These are phyloP conservation scores for Porcisia hertigi DNA, from an alignment of 208 protist species.

Conservation along the genomic window DNA sequence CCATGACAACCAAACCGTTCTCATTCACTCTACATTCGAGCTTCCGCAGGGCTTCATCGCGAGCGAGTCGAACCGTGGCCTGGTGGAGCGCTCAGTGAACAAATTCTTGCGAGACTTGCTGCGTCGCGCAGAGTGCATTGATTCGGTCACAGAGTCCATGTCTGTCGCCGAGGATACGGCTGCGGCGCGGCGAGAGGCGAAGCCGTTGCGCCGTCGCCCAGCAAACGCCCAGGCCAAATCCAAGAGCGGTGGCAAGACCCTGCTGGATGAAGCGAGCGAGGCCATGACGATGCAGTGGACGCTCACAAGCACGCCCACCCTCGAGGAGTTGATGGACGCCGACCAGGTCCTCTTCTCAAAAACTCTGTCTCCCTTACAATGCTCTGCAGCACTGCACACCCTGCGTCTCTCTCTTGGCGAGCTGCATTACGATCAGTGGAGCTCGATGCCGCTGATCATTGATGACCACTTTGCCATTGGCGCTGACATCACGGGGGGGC, in stretches of 20 bases:
- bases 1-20: not conserved
- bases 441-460: constrained; percentile 88
- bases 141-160: constrained; percentile 76
- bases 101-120: constrained; percentile 91
- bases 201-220: constrained; percentile 74
- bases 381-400: constrained; percentile 84
- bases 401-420: constrained; percentile 76
- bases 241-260: constrained; percentile 35
- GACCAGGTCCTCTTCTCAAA: constrained; percentile 86
- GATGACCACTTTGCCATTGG: constrained; percentile 79
- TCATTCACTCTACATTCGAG: constrained; percentile 79
- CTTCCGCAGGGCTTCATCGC: constrained; percentile 77
- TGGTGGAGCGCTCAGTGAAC: constrained; percentile 85
- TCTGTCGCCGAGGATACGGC: constrained; percentile 76
- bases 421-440: constrained; percentile 88
- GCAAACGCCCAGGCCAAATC: constrained; percentile 12
- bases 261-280: constrained; percentile 89
- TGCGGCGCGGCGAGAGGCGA: constrained; percentile 69
- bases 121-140: constrained; percentile 82
- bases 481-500: constrained; percentile 61
- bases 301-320: constrained; percentile 66
- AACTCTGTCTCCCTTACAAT: constrained; percentile 83
- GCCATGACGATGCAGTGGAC: constrained; percentile 74
- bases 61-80: constrained; percentile 72
- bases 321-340: constrained; percentile 91